Evolutionary conservation across 768 basidiomycete genomes (phyloP), one percentile per base, ranked within the genome.

Genomic region (Termitomyces sp.): DNA sequence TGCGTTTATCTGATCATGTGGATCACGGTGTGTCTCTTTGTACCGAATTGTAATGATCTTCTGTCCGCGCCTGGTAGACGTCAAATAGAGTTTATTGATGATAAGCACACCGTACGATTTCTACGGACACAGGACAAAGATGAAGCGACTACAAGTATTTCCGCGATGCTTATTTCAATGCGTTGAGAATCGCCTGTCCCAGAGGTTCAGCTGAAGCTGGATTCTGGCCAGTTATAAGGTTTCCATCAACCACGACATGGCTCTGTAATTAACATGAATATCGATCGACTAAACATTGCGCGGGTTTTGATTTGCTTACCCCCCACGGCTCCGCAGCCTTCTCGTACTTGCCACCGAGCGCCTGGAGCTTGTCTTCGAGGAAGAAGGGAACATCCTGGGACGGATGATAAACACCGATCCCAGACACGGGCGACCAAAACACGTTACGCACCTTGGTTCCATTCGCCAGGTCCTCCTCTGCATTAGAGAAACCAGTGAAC

Each of bases 181-280:
- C 77, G 62, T 82, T 73, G 61, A 83, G 74, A 60, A 89, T 71
- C 23, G 75, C 82, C 62, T 86, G 70, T 7, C 75, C 88, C 42
- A 89, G 58, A 0, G 74, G 73, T 44, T 67, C 72, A 37, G 88
- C 85, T 8, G 82, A 85, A 17, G 79, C 83, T 3, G 87, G 88
- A 70, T 91, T 91, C 68, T 89, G 88, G 8, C 89, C 89, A 21
- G 87, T 86, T 62, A 83, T 75, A 33, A 88, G 72, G 15, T 78
- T 75, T 12, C 83, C 84, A 62, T 83, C 81, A 8, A 79, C 76
- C 14, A 82, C 77, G 23, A 86, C 81, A 60, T 83, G 77, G 41
- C 67, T 55, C 77, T 80, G 44, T 11, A 17, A 42, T 40, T 1
- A 3, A 17, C 63, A 38, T 56, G 31, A 23, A 31, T 37, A 50